Evolutionary conservation across 2,329 filamentous ascomycete genomes (phyloP), one percentile per base, ranked within the genome.

Genomic region (Daldinia eschscholtzii): DNA sequence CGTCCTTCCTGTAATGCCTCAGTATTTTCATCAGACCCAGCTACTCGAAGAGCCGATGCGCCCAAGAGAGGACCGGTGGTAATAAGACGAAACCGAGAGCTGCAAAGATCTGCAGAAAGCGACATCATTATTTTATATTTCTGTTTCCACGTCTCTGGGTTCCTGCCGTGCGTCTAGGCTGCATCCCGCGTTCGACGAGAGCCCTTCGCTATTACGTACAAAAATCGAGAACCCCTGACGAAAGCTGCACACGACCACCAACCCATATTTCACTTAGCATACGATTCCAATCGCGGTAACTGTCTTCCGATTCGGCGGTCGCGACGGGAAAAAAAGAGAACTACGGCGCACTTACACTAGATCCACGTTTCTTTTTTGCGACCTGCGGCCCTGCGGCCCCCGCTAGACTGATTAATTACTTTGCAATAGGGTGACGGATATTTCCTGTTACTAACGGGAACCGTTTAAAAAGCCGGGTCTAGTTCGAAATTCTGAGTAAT

Each of bases 141-240:
- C 42, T 48, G 46, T 68, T 65, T 62, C 73, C 75, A 74, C 72
- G 73, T 73, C 66, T 71, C 70, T 70, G 73, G 73, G 68, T 68
- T 35, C 70, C 55, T 70, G 70, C 67, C 66, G 70, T 73, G 70
- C 72, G 59, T 71, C 59, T 64, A 37, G 61, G 26, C 63, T 69
- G 70, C 70, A 72, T 72, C 53, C 64, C 62, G 63, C 67, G 46
- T 67, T 71, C 53, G 60, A 72, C 61, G 37, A 65, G 48, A 5
- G 65, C 39, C 60, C 18, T 15, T 56, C 61, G 69, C 66, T 73
- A 57, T 76, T 77, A 77, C 75, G 75, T 77, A 77, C 73, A 23
- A 74, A 64, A 75, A 75, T 73, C 67, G 53, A 64, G 57, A 46
- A 68, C 65, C 70, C 70, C 70, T 71, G 70, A 57, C 26, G 57